Evolutionary conservation across 164 flowering plant genomes (phyloP).

Genomic region (Taxillus chinensis): DNA sequence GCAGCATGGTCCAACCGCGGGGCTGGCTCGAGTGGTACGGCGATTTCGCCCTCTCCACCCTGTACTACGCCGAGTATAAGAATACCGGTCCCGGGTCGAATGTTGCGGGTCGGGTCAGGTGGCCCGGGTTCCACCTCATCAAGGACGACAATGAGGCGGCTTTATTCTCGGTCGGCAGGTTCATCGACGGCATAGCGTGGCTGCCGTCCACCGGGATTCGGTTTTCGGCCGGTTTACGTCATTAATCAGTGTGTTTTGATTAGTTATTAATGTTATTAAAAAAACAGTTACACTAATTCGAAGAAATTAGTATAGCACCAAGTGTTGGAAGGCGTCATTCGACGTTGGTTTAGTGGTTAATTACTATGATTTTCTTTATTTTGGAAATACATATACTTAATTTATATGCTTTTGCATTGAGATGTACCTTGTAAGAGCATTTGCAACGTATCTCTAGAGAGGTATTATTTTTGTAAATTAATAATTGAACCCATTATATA

Average conservation of each 20-base stretch:
- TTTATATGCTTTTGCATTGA: no score
- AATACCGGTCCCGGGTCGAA: constrained; percentile 77
- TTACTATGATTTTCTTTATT: no score
- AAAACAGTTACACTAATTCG: no score
- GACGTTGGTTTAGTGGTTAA: no score
- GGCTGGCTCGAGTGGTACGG: constrained; percentile 97
- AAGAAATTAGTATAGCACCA: no score
- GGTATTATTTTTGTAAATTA: no score
- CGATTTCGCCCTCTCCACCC: constrained; percentile 48
- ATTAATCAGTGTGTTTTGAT: constrained; percentile 10
- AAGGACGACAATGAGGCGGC: constrained; percentile 39
- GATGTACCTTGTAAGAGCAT: no score
- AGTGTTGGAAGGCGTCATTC: no score
- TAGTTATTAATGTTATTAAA: no score
- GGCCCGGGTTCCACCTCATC: constrained; percentile 80
- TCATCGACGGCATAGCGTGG: constrained; percentile 77
- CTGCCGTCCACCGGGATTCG: constrained; percentile 71
- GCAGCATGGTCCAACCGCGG: constrained; percentile 52
- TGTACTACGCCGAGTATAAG: constrained; percentile 81
- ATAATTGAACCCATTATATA: no score
- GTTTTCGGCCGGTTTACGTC: constrained; percentile 52
- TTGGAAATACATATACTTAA: no score
- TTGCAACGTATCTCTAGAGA: no score
- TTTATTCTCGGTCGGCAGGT: constrained; percentile 51
- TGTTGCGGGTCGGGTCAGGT: constrained; percentile 46